phyloP scores from a whole-genome alignment of 495 filamentous ascomycete genomes.

The Hypoxylon fragiforme region DNA sequence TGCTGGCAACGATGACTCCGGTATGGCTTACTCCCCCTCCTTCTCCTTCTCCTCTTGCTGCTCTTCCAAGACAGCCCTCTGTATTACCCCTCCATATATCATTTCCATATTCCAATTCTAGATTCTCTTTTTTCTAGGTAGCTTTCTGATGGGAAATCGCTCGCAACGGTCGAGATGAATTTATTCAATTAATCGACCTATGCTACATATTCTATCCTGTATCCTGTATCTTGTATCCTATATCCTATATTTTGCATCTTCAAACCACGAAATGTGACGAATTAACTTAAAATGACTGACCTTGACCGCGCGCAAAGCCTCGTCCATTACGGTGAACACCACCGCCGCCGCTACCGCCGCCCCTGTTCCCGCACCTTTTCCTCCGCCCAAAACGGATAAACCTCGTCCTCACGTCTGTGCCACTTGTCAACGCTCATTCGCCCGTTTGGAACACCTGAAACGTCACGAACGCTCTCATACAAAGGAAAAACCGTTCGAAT shows the following conservation, averaged over 20 bases:
- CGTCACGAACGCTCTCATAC: constrained; percentile 98
- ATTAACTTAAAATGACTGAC: constrained; percentile 33
- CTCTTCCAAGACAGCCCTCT: constrained; percentile 2
- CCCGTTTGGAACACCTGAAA: constrained; percentile 94
- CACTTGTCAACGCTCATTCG: constrained; percentile 92
- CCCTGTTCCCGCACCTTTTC: constrained; percentile 51
- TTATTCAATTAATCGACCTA: neutral
- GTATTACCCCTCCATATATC: constrained; percentile 25
- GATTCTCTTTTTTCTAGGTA: constrained; percentile 13
- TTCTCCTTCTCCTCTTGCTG: constrained; percentile 5
- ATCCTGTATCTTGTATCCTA: neutral
- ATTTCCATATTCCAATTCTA: neutral
- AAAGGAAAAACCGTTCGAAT: constrained; percentile 99
- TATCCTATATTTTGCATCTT: neutral
- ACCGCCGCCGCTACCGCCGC: constrained; percentile 42
- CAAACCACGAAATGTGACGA: constrained; percentile 5
- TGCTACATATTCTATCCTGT: neutral
- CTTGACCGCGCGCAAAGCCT: constrained; percentile 42
- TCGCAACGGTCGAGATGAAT: constrained; percentile 2
- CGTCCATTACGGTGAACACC: constrained; percentile 56
- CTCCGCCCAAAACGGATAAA: constrained; percentile 94
- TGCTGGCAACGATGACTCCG: constrained; percentile 42
- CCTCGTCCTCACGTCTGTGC: constrained; percentile 92
- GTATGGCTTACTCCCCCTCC: constrained; percentile 26
- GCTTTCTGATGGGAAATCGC: constrained; percentile 14